Conservation (phyloP, 1,139 yeast genomes). For the Blastobotrys buckinghamii region DNA sequence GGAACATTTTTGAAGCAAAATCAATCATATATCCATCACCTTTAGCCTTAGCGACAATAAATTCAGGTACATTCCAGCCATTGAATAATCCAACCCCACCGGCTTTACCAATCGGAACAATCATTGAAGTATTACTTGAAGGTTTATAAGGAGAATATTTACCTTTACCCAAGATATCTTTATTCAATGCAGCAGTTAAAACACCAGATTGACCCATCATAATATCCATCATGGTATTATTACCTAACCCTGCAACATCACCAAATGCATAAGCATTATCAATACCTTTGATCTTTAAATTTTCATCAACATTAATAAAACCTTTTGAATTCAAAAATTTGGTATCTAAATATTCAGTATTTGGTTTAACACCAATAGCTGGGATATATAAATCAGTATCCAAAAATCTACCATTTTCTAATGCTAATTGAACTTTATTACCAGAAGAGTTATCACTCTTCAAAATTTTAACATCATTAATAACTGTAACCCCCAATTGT, state of each 20-base stretch:
- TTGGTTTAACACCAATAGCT: slow-evolving; percentile 23
- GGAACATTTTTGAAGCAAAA: background rate
- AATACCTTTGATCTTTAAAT: slow-evolving; percentile 22
- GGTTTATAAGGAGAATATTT: background rate
- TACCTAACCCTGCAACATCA: slow-evolving; percentile 20
- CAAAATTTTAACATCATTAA: slow-evolving; percentile 14
- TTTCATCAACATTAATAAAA: slow-evolving; percentile 19
- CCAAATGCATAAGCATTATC: slow-evolving; percentile 25
- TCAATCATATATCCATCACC: slow-evolving; percentile 17
- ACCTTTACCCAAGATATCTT: slow-evolving; percentile 14
- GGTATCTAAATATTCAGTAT: slow-evolving; percentile 23
- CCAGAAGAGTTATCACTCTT: slow-evolving; percentile 9
- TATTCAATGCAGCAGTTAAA: slow-evolving; percentile 16
- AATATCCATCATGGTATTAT: slow-evolving; percentile 19
- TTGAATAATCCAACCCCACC: slow-evolving; percentile 23
- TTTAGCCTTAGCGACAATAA: slow-evolving; percentile 17
- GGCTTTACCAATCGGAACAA: slow-evolving; percentile 18
- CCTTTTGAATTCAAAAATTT: slow-evolving; percentile 16
- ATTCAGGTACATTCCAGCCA: slow-evolving; percentile 22
- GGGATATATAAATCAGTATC: slow-evolving; percentile 20
- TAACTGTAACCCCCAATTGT: slow-evolving; percentile 21
- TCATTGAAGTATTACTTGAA: slow-evolving; percentile 7
- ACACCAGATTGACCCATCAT: slow-evolving; percentile 13
- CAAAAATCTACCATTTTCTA: slow-evolving; percentile 18
- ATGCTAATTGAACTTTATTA: background rate